phyloP scores from a whole-genome alignment of 2,329 filamentous ascomycete species.

The Ustulina deusta region DNA sequence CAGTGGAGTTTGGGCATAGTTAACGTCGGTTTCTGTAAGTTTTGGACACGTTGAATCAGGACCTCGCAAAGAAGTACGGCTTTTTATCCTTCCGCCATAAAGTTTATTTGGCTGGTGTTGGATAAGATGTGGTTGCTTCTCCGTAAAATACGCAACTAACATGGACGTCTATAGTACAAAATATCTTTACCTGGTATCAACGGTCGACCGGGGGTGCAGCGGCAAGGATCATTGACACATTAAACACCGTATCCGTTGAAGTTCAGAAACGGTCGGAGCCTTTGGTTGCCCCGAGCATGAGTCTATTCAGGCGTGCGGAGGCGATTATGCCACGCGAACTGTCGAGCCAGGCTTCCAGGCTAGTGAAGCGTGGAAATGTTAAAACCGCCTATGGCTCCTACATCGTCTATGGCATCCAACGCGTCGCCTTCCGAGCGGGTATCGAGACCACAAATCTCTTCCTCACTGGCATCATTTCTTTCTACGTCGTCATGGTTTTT shows the following conservation, averaged over 20 bases:
- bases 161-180: slow-evolving; percentile 70
- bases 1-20: slow-evolving; percentile 99
- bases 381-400: slow-evolving; percentile 67
- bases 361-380: slow-evolving; percentile 68
- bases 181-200: slow-evolving; percentile 95
- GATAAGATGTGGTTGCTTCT: background rate
- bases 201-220: slow-evolving; percentile 90
- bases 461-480: slow-evolving; percentile 90
- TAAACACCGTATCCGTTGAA: slow-evolving; percentile 83
- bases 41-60: background rate
- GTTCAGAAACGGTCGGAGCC: slow-evolving; percentile 73
- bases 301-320: slow-evolving; percentile 66
- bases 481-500: slow-evolving; percentile 83
- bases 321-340: slow-evolving; percentile 62
- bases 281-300: slow-evolving; percentile 51
- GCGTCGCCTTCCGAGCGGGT: slow-evolving; percentile 84
- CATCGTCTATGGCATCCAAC: slow-evolving; percentile 83
- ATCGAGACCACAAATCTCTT: slow-evolving; percentile 96
- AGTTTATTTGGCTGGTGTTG: background rate
- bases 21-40: slow-evolving; percentile 73
- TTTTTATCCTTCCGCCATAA: background rate
- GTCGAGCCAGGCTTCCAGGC: slow-evolving; percentile 50
- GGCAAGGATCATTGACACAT: slow-evolving; percentile 79
- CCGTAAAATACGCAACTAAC: slow-evolving; percentile 23
- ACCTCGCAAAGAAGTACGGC: background rate